Percentiles rank a stretch among this genome's conserved stretches.
phyloP scores from a whole-genome alignment of 1,284 basidiomycete genomes.

The Coniferiporia sulphurascens region DNA sequence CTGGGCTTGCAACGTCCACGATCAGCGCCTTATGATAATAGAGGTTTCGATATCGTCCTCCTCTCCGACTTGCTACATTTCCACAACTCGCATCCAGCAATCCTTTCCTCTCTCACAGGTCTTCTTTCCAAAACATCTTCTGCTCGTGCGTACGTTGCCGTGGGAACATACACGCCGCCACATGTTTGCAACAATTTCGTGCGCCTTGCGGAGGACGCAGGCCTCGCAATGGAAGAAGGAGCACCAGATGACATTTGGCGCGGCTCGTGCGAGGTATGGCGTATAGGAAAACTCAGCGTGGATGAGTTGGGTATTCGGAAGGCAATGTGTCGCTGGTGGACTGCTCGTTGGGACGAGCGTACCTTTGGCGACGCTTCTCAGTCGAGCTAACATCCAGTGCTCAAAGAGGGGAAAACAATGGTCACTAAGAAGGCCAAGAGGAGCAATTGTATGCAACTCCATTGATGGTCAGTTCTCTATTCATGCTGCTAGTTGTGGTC shows the following conservation, averaged over 20 bases:
- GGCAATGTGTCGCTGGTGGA: slow-evolving; percentile 24
- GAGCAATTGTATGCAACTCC: no score
- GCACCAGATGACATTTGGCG: slow-evolving; percentile 20
- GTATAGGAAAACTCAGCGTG: neutral
- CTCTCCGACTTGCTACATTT: slow-evolving; percentile 71
- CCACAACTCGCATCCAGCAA: slow-evolving; percentile 51
- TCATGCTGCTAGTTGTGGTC: no score
- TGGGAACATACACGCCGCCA: slow-evolving; percentile 56
- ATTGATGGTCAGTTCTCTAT: no score
- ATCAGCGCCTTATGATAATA: slow-evolving; percentile 2
- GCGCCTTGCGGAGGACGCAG: slow-evolving; percentile 32
- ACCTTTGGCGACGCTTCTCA: neutral
- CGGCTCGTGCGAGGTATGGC: slow-evolving; percentile 16
- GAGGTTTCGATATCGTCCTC: slow-evolving; percentile 54
- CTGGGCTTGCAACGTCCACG: neutral
- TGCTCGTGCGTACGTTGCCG: slow-evolving; percentile 53
- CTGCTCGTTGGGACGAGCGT: slow-evolving; percentile 19
- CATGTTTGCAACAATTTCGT: slow-evolving; percentile 55
- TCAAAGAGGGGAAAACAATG: no score
- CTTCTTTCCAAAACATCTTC: slow-evolving; percentile 41
- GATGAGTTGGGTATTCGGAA: slow-evolving; percentile 21
- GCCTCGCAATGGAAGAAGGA: slow-evolving; percentile 45
- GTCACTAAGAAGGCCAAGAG: no score
- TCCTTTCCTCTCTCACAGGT: slow-evolving; percentile 43
- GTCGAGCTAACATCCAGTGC: neutral